Percentiles rank a stretch among this genome's conserved stretches.
phyloP scores from a whole-genome alignment of 306 rosid genomes.

The Abrus pulchellus region DNA sequence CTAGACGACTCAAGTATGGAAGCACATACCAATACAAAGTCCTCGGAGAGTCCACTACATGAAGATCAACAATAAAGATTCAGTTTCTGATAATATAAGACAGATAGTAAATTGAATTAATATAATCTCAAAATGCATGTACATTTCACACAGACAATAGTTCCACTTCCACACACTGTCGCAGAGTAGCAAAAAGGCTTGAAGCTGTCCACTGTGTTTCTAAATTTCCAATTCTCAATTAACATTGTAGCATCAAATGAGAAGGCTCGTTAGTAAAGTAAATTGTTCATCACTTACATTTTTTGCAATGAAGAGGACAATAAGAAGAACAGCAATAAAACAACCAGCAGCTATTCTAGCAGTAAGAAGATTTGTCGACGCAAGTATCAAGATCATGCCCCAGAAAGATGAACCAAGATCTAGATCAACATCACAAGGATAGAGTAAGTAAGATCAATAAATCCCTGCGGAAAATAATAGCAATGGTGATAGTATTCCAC shows the following conservation, averaged over 20 bases:
- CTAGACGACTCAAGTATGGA: conserved; percentile 6
- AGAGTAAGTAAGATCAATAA: conserved; percentile 25
- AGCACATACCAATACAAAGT: conserved; percentile 67
- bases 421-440: conserved; percentile 41
- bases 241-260: conserved; percentile 10
- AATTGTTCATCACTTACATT: conserved; percentile 57
- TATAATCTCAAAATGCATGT: background rate
- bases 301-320: conserved; percentile 67
- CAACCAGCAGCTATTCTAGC: conserved; percentile 79
- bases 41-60: conserved; percentile 82
- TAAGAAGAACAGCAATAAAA: conserved; percentile 63
- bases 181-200: background rate
- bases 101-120: background rate
- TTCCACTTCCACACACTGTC: background rate
- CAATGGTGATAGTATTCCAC: background rate
- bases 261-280: background rate
- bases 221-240: background rate
- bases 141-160: background rate
- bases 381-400: conserved; percentile 78
- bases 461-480: conserved; percentile 4
- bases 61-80: conserved; percentile 5
- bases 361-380: conserved; percentile 72
- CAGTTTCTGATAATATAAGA: background rate
- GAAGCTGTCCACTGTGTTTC: conserved; percentile 20
- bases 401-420: conserved; percentile 81